Conservation (phyloP, 2,329 filamentous ascomycete genomes). For the Epichloe sp. region DNA sequence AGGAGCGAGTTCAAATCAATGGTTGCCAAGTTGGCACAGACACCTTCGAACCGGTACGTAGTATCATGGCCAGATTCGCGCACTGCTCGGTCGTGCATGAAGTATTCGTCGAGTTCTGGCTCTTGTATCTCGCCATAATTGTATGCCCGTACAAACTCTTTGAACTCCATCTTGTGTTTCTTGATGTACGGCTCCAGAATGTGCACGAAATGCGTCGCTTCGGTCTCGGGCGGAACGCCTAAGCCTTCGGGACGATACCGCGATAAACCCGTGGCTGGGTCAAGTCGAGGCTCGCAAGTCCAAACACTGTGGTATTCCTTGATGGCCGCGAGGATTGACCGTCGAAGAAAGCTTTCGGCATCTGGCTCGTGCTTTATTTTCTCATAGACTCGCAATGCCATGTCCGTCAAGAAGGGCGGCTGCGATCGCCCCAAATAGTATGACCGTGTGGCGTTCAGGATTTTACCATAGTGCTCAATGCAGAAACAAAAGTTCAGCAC, state of each 20-base stretch:
- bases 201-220: conserved; percentile 75
- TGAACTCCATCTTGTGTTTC: conserved; percentile 71
- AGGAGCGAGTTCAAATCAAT: conserved; percentile 89
- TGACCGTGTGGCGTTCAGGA: conserved; percentile 88
- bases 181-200: conserved; percentile 69
- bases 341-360: conserved; percentile 66
- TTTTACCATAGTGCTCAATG: conserved; percentile 97
- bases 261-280: conserved; percentile 66
- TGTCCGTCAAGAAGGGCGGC: conserved; percentile 93
- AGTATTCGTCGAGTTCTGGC: conserved; percentile 87
- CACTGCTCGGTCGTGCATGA: conserved; percentile 88
- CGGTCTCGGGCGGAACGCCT: conserved; percentile 85
- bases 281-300: conserved; percentile 65
- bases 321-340: conserved; percentile 77
- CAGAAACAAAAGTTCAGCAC: conserved; percentile 95
- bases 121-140: conserved; percentile 65
- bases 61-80: conserved; percentile 96
- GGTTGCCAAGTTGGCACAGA: conserved; percentile 80
- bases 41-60: conserved; percentile 77
- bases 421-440: conserved; percentile 94
- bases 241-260: conserved; percentile 72
- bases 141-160: conserved; percentile 80
- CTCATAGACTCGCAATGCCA: conserved; percentile 88
- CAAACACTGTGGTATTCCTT: conserved; percentile 93
- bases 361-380: conserved; percentile 78